Conservation (phyloP, 2,329 filamentous ascomycete species). For the Ramularia endophylla region DNA sequence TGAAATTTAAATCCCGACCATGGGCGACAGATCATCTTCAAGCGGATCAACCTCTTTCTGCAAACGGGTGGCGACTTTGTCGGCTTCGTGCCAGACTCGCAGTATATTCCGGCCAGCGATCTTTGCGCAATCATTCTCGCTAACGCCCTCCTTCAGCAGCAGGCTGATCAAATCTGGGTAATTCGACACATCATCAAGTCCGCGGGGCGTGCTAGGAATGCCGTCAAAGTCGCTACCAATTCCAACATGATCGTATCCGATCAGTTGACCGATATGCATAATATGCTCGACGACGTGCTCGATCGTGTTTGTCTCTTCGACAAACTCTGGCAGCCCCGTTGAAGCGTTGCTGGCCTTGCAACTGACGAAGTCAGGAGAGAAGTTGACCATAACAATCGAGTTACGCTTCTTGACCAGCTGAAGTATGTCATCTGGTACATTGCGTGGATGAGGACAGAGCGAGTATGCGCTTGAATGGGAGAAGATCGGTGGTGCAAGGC, state of each 20-base stretch:
- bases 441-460: slow-evolving; percentile 81
- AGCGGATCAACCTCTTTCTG: slow-evolving; percentile 45
- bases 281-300: slow-evolving; percentile 75
- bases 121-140: slow-evolving; percentile 66
- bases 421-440: slow-evolving; percentile 80
- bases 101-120: slow-evolving; percentile 75
- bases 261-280: slow-evolving; percentile 70
- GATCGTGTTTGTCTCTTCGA: slow-evolving; percentile 65
- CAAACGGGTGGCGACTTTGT: slow-evolving; percentile 62
- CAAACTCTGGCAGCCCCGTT: slow-evolving; percentile 59
- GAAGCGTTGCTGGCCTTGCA: slow-evolving; percentile 55
- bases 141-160: slow-evolving; percentile 66
- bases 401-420: slow-evolving; percentile 66
- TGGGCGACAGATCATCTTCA: too few species aligned
- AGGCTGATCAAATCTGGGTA: slow-evolving; percentile 74
- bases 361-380: slow-evolving; percentile 74
- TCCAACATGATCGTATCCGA: slow-evolving; percentile 84
- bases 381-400: slow-evolving; percentile 88
- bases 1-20: too few species aligned
- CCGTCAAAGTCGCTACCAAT: slow-evolving; percentile 88
- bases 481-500: slow-evolving; percentile 77
- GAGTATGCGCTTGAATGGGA: slow-evolving; percentile 78
- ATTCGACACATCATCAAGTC: slow-evolving; percentile 78
- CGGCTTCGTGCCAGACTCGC: slow-evolving; percentile 76
- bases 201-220: slow-evolving; percentile 59